These are phyloP conservation scores for Cystofilobasidium bisporidii DNA, from an alignment of 768 basidiomycete species.

Conservation along the genomic window DNA sequence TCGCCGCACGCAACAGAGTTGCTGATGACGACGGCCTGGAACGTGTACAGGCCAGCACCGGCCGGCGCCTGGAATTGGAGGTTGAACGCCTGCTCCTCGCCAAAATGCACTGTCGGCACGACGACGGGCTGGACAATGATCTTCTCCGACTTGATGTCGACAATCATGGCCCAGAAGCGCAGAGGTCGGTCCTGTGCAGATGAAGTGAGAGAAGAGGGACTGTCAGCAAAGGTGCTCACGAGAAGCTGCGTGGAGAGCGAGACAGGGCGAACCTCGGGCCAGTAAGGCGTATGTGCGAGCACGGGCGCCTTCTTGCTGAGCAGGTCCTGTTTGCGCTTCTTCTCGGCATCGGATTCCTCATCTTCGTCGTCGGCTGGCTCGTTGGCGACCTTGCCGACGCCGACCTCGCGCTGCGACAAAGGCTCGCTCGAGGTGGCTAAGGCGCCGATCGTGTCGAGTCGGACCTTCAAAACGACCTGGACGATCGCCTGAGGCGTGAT, in stretches of 20 bases:
- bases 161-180: slow-evolving; percentile 63
- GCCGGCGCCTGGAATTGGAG: slow-evolving; percentile 92
- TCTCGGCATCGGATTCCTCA: slow-evolving; percentile 40
- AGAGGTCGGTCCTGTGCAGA: slow-evolving; percentile 26
- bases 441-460: slow-evolving; percentile 52
- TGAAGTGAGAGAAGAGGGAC: not conserved
- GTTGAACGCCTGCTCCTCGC: slow-evolving; percentile 52
- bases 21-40: slow-evolving; percentile 75
- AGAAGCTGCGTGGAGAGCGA: not conserved
- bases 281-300: slow-evolving; percentile 78
- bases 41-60: slow-evolving; percentile 69
- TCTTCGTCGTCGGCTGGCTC: slow-evolving; percentile 29
- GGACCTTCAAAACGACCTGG: slow-evolving; percentile 72
- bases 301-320: slow-evolving; percentile 37
- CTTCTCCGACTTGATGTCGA: slow-evolving; percentile 72
- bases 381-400: slow-evolving; percentile 36
- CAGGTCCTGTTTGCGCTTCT: slow-evolving; percentile 44
- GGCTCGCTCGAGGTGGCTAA: slow-evolving; percentile 29
- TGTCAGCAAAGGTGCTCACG: too few species aligned
- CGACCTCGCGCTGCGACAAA: not conserved
- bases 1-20: slow-evolving; percentile 86
- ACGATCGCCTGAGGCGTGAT: slow-evolving; percentile 84
- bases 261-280: slow-evolving; percentile 61
- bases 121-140: slow-evolving; percentile 81
- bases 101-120: slow-evolving; percentile 19